Percentiles rank a stretch among this genome's conserved stretches.
phyloP scores from a whole-genome alignment of 2,329 filamentous ascomycete genomes.

The Alternaria dauci region DNA sequence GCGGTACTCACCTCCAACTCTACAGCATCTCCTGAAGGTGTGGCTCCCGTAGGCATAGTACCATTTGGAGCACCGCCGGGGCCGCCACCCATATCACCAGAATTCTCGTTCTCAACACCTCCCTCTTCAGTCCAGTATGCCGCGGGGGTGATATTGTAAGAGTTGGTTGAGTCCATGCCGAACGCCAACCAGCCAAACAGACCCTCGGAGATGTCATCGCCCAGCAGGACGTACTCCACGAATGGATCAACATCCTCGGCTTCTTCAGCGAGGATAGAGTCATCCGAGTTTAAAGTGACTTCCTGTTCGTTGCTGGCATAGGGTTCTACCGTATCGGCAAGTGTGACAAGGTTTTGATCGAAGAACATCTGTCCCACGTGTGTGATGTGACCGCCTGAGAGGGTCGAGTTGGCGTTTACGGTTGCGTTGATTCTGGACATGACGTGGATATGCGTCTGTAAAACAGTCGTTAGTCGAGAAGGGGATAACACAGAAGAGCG shows the following conservation, averaged over 20 bases:
- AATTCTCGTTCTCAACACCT: conserved; percentile 31
- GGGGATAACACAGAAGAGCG: neutral
- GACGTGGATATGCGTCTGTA: conserved; percentile 53
- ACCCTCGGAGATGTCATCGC: conserved; percentile 54
- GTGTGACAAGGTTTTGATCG: conserved; percentile 49
- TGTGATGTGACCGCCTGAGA: conserved; percentile 48
- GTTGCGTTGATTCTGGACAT: conserved; percentile 50
- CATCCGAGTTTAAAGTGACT: conserved; percentile 62
- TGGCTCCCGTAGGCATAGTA: conserved; percentile 21
- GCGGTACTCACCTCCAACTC: neutral
- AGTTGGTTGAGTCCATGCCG: conserved; percentile 37
- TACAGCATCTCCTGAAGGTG: conserved; percentile 1
- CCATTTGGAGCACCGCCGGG: conserved; percentile 3
- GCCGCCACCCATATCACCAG: neutral
- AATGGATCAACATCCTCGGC: conserved; percentile 63
- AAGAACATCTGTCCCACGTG: conserved; percentile 58
- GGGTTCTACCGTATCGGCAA: conserved; percentile 59
- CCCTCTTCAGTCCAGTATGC: conserved; percentile 38
- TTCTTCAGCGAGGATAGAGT: conserved; percentile 59
- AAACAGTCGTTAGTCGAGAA: neutral
- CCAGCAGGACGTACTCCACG: conserved; percentile 66
- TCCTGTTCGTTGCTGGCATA: conserved; percentile 54
- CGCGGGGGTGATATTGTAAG: conserved; percentile 41
- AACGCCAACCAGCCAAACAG: conserved; percentile 48
- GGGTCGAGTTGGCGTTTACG: conserved; percentile 52